These are phyloP conservation scores for Metschnikowia arizonensis DNA, from an alignment of 805 yeast genomes.

Conservation along the genomic window DNA sequence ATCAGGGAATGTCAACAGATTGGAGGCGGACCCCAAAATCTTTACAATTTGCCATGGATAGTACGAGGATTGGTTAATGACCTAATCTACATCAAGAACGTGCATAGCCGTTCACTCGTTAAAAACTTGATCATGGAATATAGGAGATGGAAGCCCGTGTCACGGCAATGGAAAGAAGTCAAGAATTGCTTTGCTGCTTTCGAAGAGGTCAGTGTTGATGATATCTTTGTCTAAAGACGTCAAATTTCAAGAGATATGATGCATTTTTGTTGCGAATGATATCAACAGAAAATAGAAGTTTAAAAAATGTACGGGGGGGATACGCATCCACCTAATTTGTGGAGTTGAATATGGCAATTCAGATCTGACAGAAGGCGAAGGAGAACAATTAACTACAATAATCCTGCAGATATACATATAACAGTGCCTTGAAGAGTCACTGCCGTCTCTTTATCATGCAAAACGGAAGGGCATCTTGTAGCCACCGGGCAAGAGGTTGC, in stretches of 20 bases:
- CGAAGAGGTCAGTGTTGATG: conserved; percentile 29
- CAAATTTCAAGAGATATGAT: neutral
- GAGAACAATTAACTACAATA: neutral
- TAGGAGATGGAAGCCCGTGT: conserved; percentile 27
- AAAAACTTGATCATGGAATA: conserved; percentile 24
- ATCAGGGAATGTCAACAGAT: neutral
- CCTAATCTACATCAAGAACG: conserved; percentile 29
- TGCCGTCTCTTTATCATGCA: neutral
- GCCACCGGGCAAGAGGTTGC: neutral
- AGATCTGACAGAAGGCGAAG: neutral
- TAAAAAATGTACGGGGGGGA: neutral
- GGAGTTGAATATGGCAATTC: neutral
- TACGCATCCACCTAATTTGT: neutral
- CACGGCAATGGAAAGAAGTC: conserved; percentile 31
- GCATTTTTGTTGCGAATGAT: neutral
- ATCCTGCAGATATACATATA: neutral
- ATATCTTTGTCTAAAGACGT: conserved; percentile 16
- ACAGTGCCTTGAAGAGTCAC: neutral
- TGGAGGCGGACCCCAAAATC: conserved; percentile 7
- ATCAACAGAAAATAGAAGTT: neutral
- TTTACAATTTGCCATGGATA: conserved; percentile 37
- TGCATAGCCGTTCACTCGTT: conserved; percentile 23
- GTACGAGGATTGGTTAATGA: conserved; percentile 37
- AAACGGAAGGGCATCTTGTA: neutral
- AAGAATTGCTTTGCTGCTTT: conserved; percentile 33